These are phyloP conservation scores for Mycena epipterygia DNA, from an alignment of 768 basidiomycete genomes.

Conservation along the genomic window DNA sequence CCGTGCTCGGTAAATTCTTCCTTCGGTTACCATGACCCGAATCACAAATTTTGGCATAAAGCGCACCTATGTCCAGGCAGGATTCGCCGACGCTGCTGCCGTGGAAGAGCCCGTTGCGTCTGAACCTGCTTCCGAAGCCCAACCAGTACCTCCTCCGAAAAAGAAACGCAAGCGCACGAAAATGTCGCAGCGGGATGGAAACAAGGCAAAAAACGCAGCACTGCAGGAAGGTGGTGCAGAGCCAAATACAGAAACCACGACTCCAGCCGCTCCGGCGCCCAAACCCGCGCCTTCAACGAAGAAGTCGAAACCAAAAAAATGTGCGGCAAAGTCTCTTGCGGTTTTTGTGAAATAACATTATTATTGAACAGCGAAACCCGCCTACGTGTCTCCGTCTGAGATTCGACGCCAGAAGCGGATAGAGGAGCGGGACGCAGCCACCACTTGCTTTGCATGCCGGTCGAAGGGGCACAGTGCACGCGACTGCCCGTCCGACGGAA, in stretches of 20 bases:
- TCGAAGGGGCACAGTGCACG: conserved; percentile 86
- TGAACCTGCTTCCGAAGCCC: conserved; percentile 24
- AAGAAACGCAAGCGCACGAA: conserved; percentile 73
- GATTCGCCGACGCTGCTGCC: conserved; percentile 51
- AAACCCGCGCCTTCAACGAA: neutral
- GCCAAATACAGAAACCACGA: conserved; percentile 30
- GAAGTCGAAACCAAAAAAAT: conserved; percentile 22
- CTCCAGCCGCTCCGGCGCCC: conserved; percentile 8
- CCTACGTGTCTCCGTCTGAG: conserved; percentile 60
- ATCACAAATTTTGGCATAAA: conserved; percentile 83
- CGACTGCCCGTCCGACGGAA: conserved; percentile 72
- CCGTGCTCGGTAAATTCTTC: neutral
- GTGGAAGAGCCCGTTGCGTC: conserved; percentile 7
- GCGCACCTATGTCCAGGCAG: conserved; percentile 77
- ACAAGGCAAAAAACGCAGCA: conserved; percentile 39
- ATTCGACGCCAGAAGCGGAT: conserved; percentile 75
- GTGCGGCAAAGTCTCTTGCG: conserved; percentile 8
- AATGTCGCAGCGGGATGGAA: conserved; percentile 58
- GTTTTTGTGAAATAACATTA: conserved; percentile 28
- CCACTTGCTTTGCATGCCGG: conserved; percentile 90
- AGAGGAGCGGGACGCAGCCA: conserved; percentile 66
- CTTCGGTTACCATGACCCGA: conserved; percentile 70
- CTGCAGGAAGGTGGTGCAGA: conserved; percentile 28
- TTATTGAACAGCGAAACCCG: conserved; percentile 34
- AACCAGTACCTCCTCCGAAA: conserved; percentile 52